Conservation (phyloP, 2,329 filamentous ascomycete species). For the Dactylellina cionopaga region DNA sequence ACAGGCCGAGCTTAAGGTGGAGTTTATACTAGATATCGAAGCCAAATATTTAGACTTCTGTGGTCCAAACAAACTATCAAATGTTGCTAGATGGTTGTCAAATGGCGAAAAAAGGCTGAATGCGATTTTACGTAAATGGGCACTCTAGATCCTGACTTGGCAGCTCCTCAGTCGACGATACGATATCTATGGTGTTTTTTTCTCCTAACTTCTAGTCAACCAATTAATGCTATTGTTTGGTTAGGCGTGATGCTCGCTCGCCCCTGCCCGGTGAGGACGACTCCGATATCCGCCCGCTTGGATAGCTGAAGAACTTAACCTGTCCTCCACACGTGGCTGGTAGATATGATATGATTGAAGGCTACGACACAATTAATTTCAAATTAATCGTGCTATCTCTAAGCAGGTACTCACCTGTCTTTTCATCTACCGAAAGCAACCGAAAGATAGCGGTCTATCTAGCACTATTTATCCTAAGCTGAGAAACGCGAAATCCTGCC, state of each 20-base stretch:
- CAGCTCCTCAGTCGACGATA: conserved; percentile 40
- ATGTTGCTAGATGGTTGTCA: conserved; percentile 33
- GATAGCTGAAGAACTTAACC: conserved; percentile 7
- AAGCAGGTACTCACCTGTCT: no score
- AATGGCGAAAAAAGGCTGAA: conserved; percentile 43
- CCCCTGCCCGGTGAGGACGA: conserved; percentile 22
- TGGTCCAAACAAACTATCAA: not conserved
- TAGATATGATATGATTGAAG: conserved; percentile 6
- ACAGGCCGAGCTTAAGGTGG: conserved; percentile 15
- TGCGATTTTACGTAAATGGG: conserved; percentile 48
- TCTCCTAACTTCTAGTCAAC: conserved; percentile 5
- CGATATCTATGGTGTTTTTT: conserved; percentile 6
- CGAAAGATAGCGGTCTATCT: conserved; percentile 35
- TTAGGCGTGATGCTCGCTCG: conserved; percentile 40
- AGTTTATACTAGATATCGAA: not conserved
- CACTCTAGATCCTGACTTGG: conserved; percentile 28
- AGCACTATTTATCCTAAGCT: not conserved
- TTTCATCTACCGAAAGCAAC: conserved; percentile 34
- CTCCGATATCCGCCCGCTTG: conserved; percentile 42
- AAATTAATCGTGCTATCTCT: conserved; percentile 16
- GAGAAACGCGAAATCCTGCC: conserved; percentile 13
- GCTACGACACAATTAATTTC: conserved; percentile 4
- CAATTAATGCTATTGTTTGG: conserved; percentile 46
- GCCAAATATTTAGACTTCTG: conserved; percentile 12
- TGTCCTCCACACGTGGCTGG: conserved; percentile 39